Percentiles rank a stretch among this genome's conserved stretches.
Evolutionary conservation across 2,329 filamentous ascomycete genomes (phyloP).

Genomic region (Phyllosticta citriasiana): DNA sequence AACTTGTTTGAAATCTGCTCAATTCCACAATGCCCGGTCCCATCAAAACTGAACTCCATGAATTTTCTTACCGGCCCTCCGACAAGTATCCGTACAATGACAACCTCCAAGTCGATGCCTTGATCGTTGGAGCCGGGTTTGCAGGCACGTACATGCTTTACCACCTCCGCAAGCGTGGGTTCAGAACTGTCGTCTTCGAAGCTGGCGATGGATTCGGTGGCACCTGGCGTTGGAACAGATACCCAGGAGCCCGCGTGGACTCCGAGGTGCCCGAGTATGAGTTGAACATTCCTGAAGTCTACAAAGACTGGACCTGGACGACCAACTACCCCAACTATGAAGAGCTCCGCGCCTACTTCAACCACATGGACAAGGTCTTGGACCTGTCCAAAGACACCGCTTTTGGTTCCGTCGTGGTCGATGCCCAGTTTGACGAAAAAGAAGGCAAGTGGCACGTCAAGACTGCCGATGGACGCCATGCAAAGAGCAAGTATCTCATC

Average conservation of each 20-base stretch:
- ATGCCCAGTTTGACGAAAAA: constrained; percentile 41
- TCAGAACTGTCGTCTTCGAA: constrained; percentile 31
- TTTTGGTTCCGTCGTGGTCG: constrained; percentile 47
- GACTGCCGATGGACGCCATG: constrained; percentile 42
- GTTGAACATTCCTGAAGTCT: constrained; percentile 38
- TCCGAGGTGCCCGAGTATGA: constrained; percentile 38
- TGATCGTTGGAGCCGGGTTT: constrained; percentile 32
- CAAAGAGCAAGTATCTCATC: constrained; percentile 42
- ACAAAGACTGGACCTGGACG: constrained; percentile 44
- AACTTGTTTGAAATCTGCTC: not conserved
- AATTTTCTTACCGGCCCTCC: constrained; percentile 1
- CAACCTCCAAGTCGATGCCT: constrained; percentile 26
- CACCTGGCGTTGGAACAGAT: constrained; percentile 36
- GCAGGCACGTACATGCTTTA: constrained; percentile 34
- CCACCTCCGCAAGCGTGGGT: constrained; percentile 29
- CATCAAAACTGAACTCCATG: constrained; percentile 6
- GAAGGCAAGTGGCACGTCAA: constrained; percentile 41
- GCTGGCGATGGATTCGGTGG: constrained; percentile 32
- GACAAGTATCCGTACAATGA: constrained; percentile 18
- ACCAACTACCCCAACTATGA: constrained; percentile 42
- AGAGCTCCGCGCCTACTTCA: constrained; percentile 49
- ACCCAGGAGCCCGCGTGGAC: constrained; percentile 38
- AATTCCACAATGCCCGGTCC: constrained; percentile 3
- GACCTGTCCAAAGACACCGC: constrained; percentile 46
- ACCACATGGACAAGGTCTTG: constrained; percentile 47